Conservation (phyloP, 164 flowering plant genomes). For the Sedum album region DNA sequence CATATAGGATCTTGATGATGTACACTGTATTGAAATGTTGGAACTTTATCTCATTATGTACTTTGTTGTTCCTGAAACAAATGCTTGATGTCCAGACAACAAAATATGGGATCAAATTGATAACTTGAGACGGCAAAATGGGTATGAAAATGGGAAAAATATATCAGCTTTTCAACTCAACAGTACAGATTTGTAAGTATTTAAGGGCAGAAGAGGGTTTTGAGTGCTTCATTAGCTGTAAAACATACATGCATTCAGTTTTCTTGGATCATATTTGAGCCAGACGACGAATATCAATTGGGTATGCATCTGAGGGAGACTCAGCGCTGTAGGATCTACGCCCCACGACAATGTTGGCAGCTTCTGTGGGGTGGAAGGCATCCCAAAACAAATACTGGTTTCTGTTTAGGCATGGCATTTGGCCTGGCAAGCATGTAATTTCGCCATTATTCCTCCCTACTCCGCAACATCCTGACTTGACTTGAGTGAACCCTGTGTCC, state of each 20-base stretch:
- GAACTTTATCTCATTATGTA: too few species aligned
- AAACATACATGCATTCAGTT: background rate
- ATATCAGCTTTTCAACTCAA: background rate
- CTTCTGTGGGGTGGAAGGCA: slow-evolving; percentile 22
- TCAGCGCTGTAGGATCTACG: slow-evolving; percentile 52
- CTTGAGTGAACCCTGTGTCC: slow-evolving; percentile 52
- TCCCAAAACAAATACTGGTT: background rate
- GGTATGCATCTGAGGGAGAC: slow-evolving; percentile 42
- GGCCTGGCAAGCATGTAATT: slow-evolving; percentile 43
- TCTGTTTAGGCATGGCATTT: background rate
- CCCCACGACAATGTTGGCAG: slow-evolving; percentile 50
- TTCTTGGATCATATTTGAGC: slow-evolving; percentile 19
- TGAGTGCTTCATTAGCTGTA: background rate
- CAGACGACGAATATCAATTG: slow-evolving; percentile 15
- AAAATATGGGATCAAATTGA: background rate
- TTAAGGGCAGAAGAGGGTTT: background rate
- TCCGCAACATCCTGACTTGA: slow-evolving; percentile 78
- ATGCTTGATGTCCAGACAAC: too few species aligned
- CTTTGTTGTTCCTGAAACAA: too few species aligned
- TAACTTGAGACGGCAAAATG: background rate
- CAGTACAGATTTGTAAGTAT: background rate
- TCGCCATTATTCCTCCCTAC: slow-evolving; percentile 87
- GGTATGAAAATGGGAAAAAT: background rate
- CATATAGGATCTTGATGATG: too few species aligned
- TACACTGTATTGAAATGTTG: too few species aligned